Evolutionary conservation across 2,329 filamentous ascomycete species (phyloP), one percentile per base, ranked within the genome.

Genomic region (Sarocladium kiliense): DNA sequence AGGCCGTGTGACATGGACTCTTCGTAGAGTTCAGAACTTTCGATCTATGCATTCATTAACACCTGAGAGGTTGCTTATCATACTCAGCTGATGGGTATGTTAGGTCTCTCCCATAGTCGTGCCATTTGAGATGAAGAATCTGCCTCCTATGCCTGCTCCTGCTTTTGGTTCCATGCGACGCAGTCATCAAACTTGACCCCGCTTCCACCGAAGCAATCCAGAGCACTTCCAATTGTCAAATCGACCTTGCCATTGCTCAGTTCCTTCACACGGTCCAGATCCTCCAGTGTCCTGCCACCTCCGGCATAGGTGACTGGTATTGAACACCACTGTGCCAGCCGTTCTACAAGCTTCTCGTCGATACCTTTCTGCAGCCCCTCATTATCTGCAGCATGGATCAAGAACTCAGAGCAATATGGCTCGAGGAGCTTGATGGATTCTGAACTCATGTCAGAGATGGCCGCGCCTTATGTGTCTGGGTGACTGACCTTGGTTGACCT

Each of bases 291-390:
- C 55, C 90, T 82, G 39, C 91, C 94, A n/a, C 94, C 94, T 23
- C 94, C 94, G 5, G 94, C 94, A 74, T 99, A 99, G 1, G 94
- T 99, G 16, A 97, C 89, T 2, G 94, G 94, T 62, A 96, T 93
- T 37, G 77, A 85, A 68, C 91, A 96, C 91, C 94, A 97, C 61
- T 86, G 75, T 1, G 91, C 85, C 53, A 99, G 76, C 61, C 79
- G 83, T 61, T 78, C 72, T 9, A 99, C 91, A 12, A 99, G 79
- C 61, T 87, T 80, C 68, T 94, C 87, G 64, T 99, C 94, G 60
- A 99, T 89, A 47, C 94, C 94, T 64, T 84, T 82, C 70, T 97
- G 94, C 42, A 97, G 77, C 12, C 94, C 94, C 73, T 99, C 94
- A 60, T 96, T 94, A 70, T 99, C 94, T 41, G 94, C 94, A 16